A percentile compares a stretch with the other conserved stretches of the same genome.
phyloP scores from a whole-genome alignment of 208 protist genomes.

The Herpetomonas muscarum region DNA sequence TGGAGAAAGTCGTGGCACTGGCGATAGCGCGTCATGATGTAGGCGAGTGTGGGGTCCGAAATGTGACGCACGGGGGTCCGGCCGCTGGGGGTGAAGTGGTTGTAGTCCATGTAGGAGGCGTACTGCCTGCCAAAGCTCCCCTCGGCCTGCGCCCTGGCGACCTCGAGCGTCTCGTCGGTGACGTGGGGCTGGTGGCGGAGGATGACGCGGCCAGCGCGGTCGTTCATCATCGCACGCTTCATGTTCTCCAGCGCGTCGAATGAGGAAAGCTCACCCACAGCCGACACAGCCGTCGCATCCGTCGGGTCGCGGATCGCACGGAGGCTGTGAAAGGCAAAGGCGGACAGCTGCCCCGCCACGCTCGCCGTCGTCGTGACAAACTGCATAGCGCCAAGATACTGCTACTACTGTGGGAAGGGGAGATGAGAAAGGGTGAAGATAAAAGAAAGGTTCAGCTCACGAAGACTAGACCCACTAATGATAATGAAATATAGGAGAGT shows the following conservation, averaged over 20 bases:
- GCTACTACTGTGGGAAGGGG: too few relatives aligned
- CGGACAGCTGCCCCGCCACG: slow-evolving; percentile 25
- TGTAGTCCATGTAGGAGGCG: slow-evolving; percentile 74
- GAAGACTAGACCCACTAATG: not conserved
- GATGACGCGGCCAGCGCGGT: slow-evolving; percentile 56
- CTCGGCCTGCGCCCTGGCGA: slow-evolving; percentile 33
- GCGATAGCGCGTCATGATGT: slow-evolving; percentile 86
- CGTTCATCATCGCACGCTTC: slow-evolving; percentile 74
- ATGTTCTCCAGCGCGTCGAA: slow-evolving; percentile 59
- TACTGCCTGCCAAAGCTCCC: slow-evolving; percentile 75
- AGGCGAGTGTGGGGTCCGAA: slow-evolving; percentile 60
- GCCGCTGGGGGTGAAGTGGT: slow-evolving; percentile 69
- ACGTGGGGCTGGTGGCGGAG: slow-evolving; percentile 52
- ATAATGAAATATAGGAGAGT: too few relatives aligned
- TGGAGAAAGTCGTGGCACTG: slow-evolving; percentile 86
- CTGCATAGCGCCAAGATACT: slow-evolving; percentile 14
- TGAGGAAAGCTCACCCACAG: slow-evolving; percentile 73
- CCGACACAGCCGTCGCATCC: slow-evolving; percentile 51
- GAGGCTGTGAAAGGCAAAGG: slow-evolving; percentile 50
- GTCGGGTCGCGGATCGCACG: slow-evolving; percentile 65
- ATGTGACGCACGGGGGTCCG: slow-evolving; percentile 62
- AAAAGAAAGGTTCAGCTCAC: not conserved
- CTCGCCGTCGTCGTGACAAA: slow-evolving; percentile 23
- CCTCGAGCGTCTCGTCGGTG: slow-evolving; percentile 51
- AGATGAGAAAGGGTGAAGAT: too few relatives aligned